Percentiles rank a stretch among this genome's conserved stretches.
phyloP scores from a whole-genome alignment of 192 early-diverging fungal genomes.

The Entomortierella lignicola region DNA sequence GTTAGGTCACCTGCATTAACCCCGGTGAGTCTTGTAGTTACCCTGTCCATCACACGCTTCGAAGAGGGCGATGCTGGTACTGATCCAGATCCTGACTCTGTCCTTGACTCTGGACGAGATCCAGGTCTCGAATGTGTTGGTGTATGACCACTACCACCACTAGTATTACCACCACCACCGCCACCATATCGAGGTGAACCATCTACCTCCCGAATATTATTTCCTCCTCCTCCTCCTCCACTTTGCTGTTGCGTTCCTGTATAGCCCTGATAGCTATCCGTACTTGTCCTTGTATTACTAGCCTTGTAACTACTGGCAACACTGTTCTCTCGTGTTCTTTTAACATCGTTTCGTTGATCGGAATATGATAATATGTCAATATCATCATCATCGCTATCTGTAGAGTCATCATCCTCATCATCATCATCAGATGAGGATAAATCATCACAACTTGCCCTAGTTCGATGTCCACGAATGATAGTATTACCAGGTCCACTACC shows the following conservation, averaged over 20 bases:
- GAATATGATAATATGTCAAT: neutral
- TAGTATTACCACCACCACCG: no score
- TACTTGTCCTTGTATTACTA: neutral
- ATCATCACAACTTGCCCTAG: slow-evolving; percentile 39
- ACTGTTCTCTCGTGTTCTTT: slow-evolving; percentile 30
- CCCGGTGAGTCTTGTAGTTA: slow-evolving; percentile 10
- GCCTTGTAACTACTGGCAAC: slow-evolving; percentile 13
- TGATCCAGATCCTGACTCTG: slow-evolving; percentile 18
- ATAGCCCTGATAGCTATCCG: slow-evolving; percentile 3
- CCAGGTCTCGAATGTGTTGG: slow-evolving; percentile 12
- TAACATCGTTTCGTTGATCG: neutral
- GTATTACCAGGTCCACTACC: neutral
- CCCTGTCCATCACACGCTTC: slow-evolving; percentile 21
- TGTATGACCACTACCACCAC: slow-evolving; percentile 19
- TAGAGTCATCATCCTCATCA: slow-evolving; percentile 50
- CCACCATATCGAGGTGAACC: neutral
- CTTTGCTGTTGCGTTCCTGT: neutral
- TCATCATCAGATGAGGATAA: slow-evolving; percentile 50
- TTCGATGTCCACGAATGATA: slow-evolving; percentile 29
- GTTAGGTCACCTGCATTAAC: neutral
- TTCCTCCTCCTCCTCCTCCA: neutral
- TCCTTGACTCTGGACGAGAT: slow-evolving; percentile 4
- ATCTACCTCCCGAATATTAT: no score
- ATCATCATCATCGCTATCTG: slow-evolving; percentile 48
- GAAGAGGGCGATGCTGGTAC: slow-evolving; percentile 17